Base-by-base conservation (phyloP, 2,329 filamentous ascomycete genomes). In the Ophiostoma sp. region DNA sequence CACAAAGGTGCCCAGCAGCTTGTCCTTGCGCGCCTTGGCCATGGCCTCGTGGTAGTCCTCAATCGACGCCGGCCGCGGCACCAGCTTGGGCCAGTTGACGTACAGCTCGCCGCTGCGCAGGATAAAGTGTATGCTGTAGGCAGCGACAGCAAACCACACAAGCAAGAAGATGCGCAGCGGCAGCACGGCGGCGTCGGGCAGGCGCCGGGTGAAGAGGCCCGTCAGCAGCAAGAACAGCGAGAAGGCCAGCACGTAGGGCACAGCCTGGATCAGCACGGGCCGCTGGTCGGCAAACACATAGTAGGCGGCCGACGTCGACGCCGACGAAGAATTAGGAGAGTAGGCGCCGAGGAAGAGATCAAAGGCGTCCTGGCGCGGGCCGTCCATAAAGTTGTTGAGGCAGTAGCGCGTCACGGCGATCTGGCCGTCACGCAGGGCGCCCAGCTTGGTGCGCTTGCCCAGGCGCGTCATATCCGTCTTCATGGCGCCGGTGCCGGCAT, bases 401-500 rank as follows among this genome's bases (percentile, higher is more conserved):
- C 93, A 88, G 80, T 97, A 99, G 73, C 95, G 87, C 7, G 92
- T 96, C 74, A 96, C 82, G 57, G 93, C 95, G 74, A 98, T 94
- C 75, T 89, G 92, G 68, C 93, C 83, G 79, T 99, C 95, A 77
- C 95, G 92, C 67, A 97, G 81, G 71, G 91, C 90, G 69, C 95
- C 95, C 10, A 87, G 86, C 77, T 90, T 93, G 39, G 95, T 99
- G 69, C 96, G 88, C 76, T 91, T 89, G 67, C 94, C 96, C 1
- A 93, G 93, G n/a, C 95, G 90, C 2, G 95, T 99, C 76, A 98
- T 93, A 78, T 99, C 96, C 0, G 95, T 99, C 85, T 99, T 99
- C 82, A 99, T 87, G 68, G 95, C 95, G 3, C 95, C 96, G 0
- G 96, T 99, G 70, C 95, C 95, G 0, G 95, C 95, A 80, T 99